Conservation (phyloP, 2,329 filamentous ascomycete genomes). For the Aspergillus oerlinghausenensis region DNA sequence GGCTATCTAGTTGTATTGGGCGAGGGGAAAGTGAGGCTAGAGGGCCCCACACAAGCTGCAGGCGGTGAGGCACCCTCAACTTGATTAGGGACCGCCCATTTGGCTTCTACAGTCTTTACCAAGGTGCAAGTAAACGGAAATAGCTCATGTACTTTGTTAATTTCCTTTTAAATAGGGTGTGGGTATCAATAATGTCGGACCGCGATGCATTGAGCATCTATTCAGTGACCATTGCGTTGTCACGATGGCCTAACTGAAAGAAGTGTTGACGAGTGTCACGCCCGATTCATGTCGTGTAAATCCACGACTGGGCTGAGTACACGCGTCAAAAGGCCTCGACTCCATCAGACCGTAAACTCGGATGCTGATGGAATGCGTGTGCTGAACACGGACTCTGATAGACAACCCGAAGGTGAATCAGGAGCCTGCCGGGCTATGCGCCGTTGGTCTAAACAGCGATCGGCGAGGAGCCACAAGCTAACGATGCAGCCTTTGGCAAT, state of each 20-base stretch:
- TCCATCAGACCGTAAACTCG: not conserved
- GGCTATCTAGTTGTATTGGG: not conserved
- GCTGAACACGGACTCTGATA: not conserved
- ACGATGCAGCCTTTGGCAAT: not conserved
- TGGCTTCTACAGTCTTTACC: not conserved
- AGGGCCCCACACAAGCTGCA: constrained; percentile 18
- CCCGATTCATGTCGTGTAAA: constrained; percentile 10
- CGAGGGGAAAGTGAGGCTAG: constrained; percentile 13
- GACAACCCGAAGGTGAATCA: not conserved
- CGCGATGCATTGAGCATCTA: not conserved
- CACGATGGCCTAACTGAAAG: constrained; percentile 4
- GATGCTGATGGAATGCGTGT: not conserved
- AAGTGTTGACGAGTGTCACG: constrained; percentile 7
- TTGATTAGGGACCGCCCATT: not conserved
- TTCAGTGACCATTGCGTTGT: not conserved
- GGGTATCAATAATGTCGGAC: constrained; percentile 18
- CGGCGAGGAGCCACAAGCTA: not conserved
- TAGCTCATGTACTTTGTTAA: not conserved
- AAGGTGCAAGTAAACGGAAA: not conserved
- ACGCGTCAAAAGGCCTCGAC: constrained; percentile 2
- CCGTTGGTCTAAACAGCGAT: not conserved
- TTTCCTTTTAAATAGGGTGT: constrained; percentile 4
- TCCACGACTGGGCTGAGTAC: constrained; percentile 7
- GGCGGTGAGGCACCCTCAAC: constrained; percentile 12
- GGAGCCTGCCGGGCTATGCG: not conserved